These are phyloP conservation scores for Mimosa bimucronata DNA, from an alignment of 306 rosid species.

Conservation along the genomic window DNA sequence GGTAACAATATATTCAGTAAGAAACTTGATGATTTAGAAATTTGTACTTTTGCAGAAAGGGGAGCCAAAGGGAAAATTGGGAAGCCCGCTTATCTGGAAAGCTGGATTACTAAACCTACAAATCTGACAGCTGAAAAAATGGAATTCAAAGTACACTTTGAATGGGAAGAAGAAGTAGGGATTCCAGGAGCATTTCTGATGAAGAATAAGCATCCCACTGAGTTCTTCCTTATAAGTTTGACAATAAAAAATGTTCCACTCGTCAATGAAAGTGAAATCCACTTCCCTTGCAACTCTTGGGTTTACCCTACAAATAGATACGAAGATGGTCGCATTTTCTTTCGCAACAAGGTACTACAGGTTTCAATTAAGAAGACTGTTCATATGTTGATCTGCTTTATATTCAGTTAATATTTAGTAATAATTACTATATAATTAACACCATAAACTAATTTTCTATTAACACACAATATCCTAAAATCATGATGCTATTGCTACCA, in stretches of 20 bases:
- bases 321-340: slow-evolving; percentile 62
- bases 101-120: slow-evolving; percentile 49
- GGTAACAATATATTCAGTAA: background rate
- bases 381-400: no score
- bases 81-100: slow-evolving; percentile 52
- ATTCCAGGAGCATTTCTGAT: slow-evolving; percentile 63
- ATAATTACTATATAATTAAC: no score
- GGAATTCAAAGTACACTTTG: slow-evolving; percentile 52
- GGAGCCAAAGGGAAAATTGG: slow-evolving; percentile 55
- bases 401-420: no score
- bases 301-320: slow-evolving; percentile 49
- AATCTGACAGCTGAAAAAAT: slow-evolving; percentile 46
- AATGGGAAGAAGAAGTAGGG: slow-evolving; percentile 55
- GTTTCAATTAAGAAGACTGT: background rate
- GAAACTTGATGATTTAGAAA: background rate
- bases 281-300: slow-evolving; percentile 73
- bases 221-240: slow-evolving; percentile 62
- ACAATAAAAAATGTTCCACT: slow-evolving; percentile 62
- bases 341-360: slow-evolving; percentile 49
- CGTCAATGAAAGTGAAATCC: slow-evolving; percentile 40
- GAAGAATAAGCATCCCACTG: slow-evolving; percentile 45
- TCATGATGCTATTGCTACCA: no score
- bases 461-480: no score
- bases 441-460: no score
- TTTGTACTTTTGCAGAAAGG: background rate